These are phyloP conservation scores for Schizophyllum amplum DNA, from an alignment of 1,284 basidiomycete species.

Conservation along the genomic window DNA sequence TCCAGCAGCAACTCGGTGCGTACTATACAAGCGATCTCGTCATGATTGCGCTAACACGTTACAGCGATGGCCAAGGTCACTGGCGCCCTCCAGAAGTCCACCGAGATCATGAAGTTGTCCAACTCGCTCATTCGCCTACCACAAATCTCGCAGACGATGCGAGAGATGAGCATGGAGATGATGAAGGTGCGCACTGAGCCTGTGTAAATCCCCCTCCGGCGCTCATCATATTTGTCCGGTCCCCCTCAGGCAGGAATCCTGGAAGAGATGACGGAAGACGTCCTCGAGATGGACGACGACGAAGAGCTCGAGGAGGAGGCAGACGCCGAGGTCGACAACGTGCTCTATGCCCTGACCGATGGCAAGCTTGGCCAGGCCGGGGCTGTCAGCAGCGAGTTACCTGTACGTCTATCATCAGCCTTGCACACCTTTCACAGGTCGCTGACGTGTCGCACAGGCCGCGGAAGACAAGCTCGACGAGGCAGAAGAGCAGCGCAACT, in stretches of 20 bases:
- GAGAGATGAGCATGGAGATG: conserved; percentile 99
- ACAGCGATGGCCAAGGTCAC: conserved; percentile 96
- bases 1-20: conserved; percentile 90
- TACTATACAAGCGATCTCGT: too few species aligned
- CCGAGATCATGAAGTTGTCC: conserved; percentile 98
- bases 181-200: conserved; percentile 61
- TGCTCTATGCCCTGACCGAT: conserved; percentile 91
- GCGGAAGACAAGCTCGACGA: not conserved
- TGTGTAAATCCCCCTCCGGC: conserved; percentile 2
- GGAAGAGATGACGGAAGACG: conserved; percentile 91
- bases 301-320: conserved; percentile 96
- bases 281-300: conserved; percentile 81
- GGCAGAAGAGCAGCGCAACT: not conserved
- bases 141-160: conserved; percentile 88
- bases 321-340: conserved; percentile 95
- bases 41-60: conserved; percentile 1
- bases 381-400: conserved; percentile 63
- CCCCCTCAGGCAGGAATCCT: conserved; percentile 74
- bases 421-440: not conserved
- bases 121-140: conserved; percentile 90
- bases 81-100: conserved; percentile 92
- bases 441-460: not conserved
- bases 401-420: conserved; percentile 45
- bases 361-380: conserved; percentile 89
- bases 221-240: too few species aligned